Evolutionary conservation across 371 early-diverging fungal genomes (phyloP).

Genomic region (Smittium mucronatum): DNA sequence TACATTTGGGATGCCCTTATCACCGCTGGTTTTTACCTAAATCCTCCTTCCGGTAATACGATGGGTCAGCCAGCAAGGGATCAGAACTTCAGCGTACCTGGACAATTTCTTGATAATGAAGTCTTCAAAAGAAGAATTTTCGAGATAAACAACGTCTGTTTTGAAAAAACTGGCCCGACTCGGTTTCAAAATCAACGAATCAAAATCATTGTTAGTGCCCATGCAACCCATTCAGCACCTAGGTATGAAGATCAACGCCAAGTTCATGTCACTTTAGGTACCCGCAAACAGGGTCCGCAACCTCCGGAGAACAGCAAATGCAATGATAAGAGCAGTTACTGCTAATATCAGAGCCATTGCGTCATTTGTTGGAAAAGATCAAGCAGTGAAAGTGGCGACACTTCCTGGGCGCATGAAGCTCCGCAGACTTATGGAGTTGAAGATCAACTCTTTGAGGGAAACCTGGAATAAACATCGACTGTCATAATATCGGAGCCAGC

Average conservation of each 20-base stretch:
- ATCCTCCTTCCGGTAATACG: too few relatives aligned
- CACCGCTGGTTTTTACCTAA: too few relatives aligned
- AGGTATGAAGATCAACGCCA: too few relatives aligned
- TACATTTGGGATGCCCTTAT: too few relatives aligned
- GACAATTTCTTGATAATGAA: too few relatives aligned
- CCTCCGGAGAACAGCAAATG: background rate
- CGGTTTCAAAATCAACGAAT: too few relatives aligned
- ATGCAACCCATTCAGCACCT: too few relatives aligned
- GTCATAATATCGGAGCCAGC: background rate
- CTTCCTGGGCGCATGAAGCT: background rate
- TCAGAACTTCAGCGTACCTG: too few relatives aligned
- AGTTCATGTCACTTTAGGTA: background rate
- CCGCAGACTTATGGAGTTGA: background rate
- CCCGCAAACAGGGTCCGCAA: background rate
- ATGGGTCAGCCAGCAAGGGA: too few relatives aligned
- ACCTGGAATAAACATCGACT: background rate
- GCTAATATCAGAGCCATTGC: background rate
- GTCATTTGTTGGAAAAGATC: background rate
- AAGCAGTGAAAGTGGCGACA: background rate
- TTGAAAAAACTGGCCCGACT: constrained; percentile 22
- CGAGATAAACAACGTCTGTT: constrained; percentile 17
- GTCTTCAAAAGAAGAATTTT: too few relatives aligned
- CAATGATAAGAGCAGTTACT: background rate
- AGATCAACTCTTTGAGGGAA: background rate
- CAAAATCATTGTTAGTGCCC: too few relatives aligned